Conservation (phyloP, 768 basidiomycete species). For the Xerocomellus amylosporus region DNA sequence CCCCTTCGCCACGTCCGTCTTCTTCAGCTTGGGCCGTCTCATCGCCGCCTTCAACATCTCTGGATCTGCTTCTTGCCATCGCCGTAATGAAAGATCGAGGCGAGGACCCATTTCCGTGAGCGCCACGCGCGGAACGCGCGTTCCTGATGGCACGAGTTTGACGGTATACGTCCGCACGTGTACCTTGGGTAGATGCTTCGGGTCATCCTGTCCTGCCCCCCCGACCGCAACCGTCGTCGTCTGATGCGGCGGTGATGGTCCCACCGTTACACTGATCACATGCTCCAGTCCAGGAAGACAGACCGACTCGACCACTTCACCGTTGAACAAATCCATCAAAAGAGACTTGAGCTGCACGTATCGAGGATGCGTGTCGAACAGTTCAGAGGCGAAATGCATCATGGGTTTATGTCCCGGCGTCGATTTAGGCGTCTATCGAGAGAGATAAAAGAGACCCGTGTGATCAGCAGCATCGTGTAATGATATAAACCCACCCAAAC, state of each 20-base stretch:
- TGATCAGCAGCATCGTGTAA: not conserved
- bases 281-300: slow-evolving; percentile 83
- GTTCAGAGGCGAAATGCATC: slow-evolving; percentile 92
- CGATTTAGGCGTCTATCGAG: slow-evolving; percentile 67
- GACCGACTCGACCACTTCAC: slow-evolving; percentile 78
- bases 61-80: slow-evolving; percentile 70
- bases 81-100: slow-evolving; percentile 76
- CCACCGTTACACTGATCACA: slow-evolving; percentile 79
- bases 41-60: slow-evolving; percentile 80
- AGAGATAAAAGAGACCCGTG: not conserved
- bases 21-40: slow-evolving; percentile 83
- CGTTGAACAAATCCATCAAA: slow-evolving; percentile 88
- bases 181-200: slow-evolving; percentile 64
- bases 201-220: slow-evolving; percentile 36
- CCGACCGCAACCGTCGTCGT: not conserved
- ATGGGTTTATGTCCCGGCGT: slow-evolving; percentile 88
- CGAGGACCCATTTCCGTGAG: slow-evolving; percentile 89
- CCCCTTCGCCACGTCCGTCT: slow-evolving; percentile 81
- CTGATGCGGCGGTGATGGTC: slow-evolving; percentile 53
- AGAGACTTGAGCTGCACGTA: slow-evolving; percentile 90
- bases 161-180: slow-evolving; percentile 88
- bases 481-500: slow-evolving; percentile 16
- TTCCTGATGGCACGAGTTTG: slow-evolving; percentile 70
- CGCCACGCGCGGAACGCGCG: slow-evolving; percentile 76
- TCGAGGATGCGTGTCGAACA: slow-evolving; percentile 93